phyloP scores from a whole-genome alignment of 2,329 filamentous ascomycete species.

The Trichophyton mentagrophytes region DNA sequence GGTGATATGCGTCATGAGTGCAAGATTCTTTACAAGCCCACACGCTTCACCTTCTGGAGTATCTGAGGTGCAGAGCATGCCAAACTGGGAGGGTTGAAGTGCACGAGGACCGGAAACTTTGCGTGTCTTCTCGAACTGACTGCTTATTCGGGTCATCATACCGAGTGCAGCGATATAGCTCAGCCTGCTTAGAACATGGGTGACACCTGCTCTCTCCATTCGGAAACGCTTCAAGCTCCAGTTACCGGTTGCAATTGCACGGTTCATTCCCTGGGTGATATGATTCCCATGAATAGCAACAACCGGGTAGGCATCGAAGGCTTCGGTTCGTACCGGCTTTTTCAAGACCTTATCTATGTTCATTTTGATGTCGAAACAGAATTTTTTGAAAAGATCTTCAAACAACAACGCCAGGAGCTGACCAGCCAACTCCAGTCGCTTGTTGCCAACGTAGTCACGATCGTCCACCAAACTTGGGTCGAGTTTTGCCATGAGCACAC shows the following conservation, averaged over 20 bases:
- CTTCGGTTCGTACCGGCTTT: conserved; percentile 77
- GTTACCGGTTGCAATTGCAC: conserved; percentile 93
- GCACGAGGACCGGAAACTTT: conserved; percentile 95
- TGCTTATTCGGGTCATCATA: conserved; percentile 99
- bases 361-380: conserved; percentile 75
- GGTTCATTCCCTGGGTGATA: conserved; percentile 86
- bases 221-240: conserved; percentile 97
- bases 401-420: conserved; percentile 89
- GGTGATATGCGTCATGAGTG: conserved; percentile 97
- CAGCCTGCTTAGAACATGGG: conserved; percentile 84
- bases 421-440: conserved; percentile 84
- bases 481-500: conserved; percentile 85
- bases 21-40: conserved; percentile 93
- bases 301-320: conserved; percentile 75
- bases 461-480: conserved; percentile 86
- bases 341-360: conserved; percentile 92
- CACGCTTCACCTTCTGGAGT: conserved; percentile 98
- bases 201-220: conserved; percentile 95
- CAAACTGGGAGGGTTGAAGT: conserved; percentile 92
- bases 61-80: conserved; percentile 94
- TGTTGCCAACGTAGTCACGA: conserved; percentile 95
- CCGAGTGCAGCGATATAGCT: conserved; percentile 95
- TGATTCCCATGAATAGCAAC: conserved; percentile 73
- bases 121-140: conserved; percentile 96
- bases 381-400: conserved; percentile 95